These are phyloP conservation scores for Avena insularis DNA, from an alignment of 176 grass and related monocot species.

Conservation along the genomic window DNA sequence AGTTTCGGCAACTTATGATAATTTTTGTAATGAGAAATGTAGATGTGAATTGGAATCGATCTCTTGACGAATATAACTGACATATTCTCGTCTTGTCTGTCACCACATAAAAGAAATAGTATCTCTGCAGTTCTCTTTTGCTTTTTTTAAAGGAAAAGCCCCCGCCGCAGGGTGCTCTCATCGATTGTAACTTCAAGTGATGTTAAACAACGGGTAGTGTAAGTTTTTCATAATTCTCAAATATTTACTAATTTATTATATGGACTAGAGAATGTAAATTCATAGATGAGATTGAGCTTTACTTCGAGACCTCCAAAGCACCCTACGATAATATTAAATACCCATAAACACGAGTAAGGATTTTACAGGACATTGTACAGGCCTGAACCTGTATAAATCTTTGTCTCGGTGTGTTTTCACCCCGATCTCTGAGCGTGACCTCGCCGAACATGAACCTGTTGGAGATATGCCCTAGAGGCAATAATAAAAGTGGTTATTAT, in stretches of 20 bases:
- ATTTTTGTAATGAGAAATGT: slow-evolving; percentile 2
- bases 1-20: slow-evolving; percentile 3
- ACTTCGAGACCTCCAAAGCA: too few species aligned
- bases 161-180: not conserved
- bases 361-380: too few species aligned
- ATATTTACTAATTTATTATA: not conserved
- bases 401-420: too few species aligned
- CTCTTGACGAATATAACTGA: not conserved
- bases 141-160: not conserved
- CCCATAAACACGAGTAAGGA: too few species aligned
- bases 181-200: not conserved
- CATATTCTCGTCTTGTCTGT: not conserved
- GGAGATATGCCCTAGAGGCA: too few species aligned
- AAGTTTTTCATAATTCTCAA: not conserved
- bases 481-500: too few species aligned
- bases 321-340: too few species aligned
- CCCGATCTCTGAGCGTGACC: too few species aligned
- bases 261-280: too few species aligned
- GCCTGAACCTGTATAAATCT: too few species aligned
- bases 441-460: too few species aligned
- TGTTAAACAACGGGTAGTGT: not conserved
- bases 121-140: not conserved
- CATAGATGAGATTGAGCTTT: too few species aligned
- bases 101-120: not conserved
- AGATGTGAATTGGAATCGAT: not conserved